These are phyloP conservation scores for Solanum sejunctum DNA, from an alignment of 257 asterid genomes.

Conservation along the genomic window DNA sequence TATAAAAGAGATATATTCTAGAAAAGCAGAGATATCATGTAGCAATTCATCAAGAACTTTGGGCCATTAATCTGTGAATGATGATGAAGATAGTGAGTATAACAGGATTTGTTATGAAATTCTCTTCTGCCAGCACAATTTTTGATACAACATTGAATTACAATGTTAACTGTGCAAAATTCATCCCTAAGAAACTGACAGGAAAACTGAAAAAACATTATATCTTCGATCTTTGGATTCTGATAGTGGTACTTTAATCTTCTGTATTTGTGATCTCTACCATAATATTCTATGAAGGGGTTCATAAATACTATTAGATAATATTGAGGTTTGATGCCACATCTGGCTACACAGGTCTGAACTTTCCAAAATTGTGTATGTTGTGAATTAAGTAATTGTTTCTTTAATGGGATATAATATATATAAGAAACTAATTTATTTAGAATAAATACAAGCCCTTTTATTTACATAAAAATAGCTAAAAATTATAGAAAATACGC, in stretches of 20 bases:
- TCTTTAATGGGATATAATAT: neutral
- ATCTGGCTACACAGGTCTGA: neutral
- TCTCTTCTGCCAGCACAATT: neutral
- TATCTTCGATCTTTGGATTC: neutral
- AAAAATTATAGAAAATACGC: too few species aligned
- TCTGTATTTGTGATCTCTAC: neutral
- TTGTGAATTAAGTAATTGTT: neutral
- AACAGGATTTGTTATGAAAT: neutral
- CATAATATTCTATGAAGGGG: neutral
- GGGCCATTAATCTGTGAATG: neutral
- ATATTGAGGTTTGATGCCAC: neutral
- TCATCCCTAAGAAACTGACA: neutral
- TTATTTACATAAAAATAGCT: too few species aligned
- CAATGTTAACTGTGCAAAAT: neutral
- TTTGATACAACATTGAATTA: neutral
- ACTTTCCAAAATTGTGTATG: neutral
- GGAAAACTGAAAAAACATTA: neutral
- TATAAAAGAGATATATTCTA: neutral
- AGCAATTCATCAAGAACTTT: neutral
- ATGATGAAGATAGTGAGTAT: neutral
- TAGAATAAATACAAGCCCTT: too few species aligned
- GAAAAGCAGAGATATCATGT: neutral
- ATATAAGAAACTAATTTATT: too few species aligned
- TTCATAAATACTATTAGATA: neutral
- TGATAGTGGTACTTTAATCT: neutral